Evolutionary conservation across 352 stramenopile genomes (phyloP), one percentile per base, ranked within the genome.

Genomic region (Blastocystis sp.): DNA sequence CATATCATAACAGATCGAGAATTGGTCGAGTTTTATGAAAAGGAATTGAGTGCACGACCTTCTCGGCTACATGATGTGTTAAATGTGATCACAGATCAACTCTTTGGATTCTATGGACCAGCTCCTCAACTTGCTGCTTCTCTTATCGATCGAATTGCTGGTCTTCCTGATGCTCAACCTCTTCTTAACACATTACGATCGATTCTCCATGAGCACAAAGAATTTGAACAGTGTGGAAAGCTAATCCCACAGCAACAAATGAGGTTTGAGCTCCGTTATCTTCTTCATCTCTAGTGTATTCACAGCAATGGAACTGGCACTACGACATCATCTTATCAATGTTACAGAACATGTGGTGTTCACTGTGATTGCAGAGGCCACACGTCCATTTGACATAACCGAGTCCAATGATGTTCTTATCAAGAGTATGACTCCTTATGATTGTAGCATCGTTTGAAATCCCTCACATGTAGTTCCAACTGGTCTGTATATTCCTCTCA

Each of bases 401-500:
- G 57, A 51, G 0, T 67, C 49, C 49, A 83, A 65, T 42, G 46
- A 66, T 35, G 46, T 42, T n/a, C 32, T 66, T 6, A 83, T 83
- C 51, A 57, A 59, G 21, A 43, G 29, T 27, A 46, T 83, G 49
- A 16, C 71, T 6, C 21, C 71, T 19, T 52, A 14, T 21, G 71
- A 83, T 56, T 83, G 71, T 83, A 52, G 2, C 16, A 19, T 27
- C 0, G 11, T 0, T 39, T 6, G 0, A 0, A 16, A 11, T 21
- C 12, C 24, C 16, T 35, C 14, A 35, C 14, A 29, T 24, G 3
- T 83, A 83, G 71, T 65, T 21, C 56, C 71, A 0, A 12, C 43
- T 2, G 71, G 29, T 12, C 58, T 65, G n/a, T 83, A 83, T 32
- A 83, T 83, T 29, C 71, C 71, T 19, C 54, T 83, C 32, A 83